Conservation (phyloP, 169 alveolate species). For the Plasmodium vinckei region DNA sequence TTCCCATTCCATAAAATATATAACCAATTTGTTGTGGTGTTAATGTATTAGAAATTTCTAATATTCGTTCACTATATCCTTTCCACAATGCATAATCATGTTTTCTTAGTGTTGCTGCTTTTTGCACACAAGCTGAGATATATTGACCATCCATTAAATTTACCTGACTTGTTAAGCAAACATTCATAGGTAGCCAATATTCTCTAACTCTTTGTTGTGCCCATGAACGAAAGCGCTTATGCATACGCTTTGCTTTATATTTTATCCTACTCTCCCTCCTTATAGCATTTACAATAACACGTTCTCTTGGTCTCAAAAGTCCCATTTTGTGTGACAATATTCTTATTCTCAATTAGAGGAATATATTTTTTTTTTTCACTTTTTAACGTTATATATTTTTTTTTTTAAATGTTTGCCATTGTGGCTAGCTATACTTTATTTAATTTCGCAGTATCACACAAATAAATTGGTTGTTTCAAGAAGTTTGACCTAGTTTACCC, state of each 20-base stretch:
- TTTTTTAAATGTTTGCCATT: neutral
- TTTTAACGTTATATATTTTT: too few species aligned
- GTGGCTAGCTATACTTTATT: neutral
- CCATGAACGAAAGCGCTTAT: slow-evolving; percentile 90
- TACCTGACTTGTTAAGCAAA: slow-evolving; percentile 83
- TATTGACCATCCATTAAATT: slow-evolving; percentile 85
- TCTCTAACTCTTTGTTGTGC: slow-evolving; percentile 89
- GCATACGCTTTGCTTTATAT: slow-evolving; percentile 86
- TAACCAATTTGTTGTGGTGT: slow-evolving; percentile 90
- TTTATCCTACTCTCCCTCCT: slow-evolving; percentile 84
- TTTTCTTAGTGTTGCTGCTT: slow-evolving; percentile 89
- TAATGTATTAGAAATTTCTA: slow-evolving; percentile 81
- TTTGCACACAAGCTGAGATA: slow-evolving; percentile 87
- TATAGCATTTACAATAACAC: slow-evolving; percentile 82
- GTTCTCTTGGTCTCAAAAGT: slow-evolving; percentile 86
- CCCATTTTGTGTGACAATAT: slow-evolving; percentile 76
- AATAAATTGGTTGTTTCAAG: too few species aligned
- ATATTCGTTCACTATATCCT: slow-evolving; percentile 66
- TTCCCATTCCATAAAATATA: slow-evolving; percentile 89
- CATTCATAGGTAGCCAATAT: slow-evolving; percentile 89
- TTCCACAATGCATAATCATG: slow-evolving; percentile 87
- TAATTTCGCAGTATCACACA: neutral
- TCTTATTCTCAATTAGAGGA: neutral
- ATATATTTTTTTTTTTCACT: neutral
- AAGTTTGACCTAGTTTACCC: too few species aligned